Conservation (phyloP, 371 early-diverging fungal genomes). For the Mortierella sp. region DNA sequence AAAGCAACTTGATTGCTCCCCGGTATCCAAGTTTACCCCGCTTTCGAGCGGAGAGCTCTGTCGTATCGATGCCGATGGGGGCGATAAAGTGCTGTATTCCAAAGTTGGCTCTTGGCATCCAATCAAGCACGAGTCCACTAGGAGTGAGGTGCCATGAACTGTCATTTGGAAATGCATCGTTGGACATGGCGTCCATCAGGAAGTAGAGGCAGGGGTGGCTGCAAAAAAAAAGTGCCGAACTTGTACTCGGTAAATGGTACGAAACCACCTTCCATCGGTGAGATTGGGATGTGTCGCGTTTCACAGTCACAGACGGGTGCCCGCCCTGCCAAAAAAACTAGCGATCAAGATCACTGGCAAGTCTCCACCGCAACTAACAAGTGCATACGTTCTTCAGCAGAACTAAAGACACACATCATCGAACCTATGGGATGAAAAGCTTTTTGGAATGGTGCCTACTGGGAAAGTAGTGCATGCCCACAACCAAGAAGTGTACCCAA, state of each 20-base stretch:
- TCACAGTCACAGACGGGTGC: too few relatives aligned
- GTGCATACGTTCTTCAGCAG: too few relatives aligned
- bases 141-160: slow-evolving; percentile 2
- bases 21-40: not conserved
- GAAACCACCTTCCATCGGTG: slow-evolving; percentile 10
- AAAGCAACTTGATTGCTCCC: slow-evolving; percentile 8
- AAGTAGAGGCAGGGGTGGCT: slow-evolving; percentile 12
- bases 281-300: slow-evolving; percentile 16
- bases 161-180: not conserved
- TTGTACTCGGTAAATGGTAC: slow-evolving; percentile 15
- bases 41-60: not conserved
- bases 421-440: too few relatives aligned
- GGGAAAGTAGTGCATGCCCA: too few relatives aligned
- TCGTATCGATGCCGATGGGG: slow-evolving; percentile 3
- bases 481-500: too few relatives aligned
- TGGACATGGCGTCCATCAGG: slow-evolving; percentile 3
- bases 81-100: slow-evolving; percentile 15
- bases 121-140: slow-evolving; percentile 2
- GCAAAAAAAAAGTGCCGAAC: slow-evolving; percentile 9
- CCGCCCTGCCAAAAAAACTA: too few relatives aligned
- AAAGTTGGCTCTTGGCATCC: slow-evolving; percentile 7
- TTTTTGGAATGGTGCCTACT: too few relatives aligned
- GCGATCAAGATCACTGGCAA: too few relatives aligned
- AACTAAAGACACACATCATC: too few relatives aligned
- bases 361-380: too few relatives aligned